Evolutionary conservation across 345 rosid genomes (phyloP).

Genomic region (Gossypium thurberi): DNA sequence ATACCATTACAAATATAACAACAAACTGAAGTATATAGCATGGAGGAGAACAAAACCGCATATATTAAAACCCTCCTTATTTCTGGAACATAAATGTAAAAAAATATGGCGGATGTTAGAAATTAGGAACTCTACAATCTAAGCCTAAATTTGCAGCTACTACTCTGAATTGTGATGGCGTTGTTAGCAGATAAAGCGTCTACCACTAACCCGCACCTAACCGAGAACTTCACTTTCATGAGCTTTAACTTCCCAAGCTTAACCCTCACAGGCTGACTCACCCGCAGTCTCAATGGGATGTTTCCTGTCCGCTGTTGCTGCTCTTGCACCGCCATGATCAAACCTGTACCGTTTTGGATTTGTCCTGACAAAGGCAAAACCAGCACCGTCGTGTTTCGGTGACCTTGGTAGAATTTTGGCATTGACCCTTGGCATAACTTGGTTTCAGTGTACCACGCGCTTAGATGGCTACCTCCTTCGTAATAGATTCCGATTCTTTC

Average conservation of each 20-base stretch:
- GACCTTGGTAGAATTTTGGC: conserved; percentile 88
- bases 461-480: conserved; percentile 64
- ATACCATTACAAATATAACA: neutral
- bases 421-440: conserved; percentile 59
- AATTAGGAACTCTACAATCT: conserved; percentile 24
- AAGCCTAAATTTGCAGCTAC: conserved; percentile 58
- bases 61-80: neutral
- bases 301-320: conserved; percentile 41
- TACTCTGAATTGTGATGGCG: conserved; percentile 41
- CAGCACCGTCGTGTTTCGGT: conserved; percentile 64
- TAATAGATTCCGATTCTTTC: conserved; percentile 72
- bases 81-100: neutral
- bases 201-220: conserved; percentile 50
- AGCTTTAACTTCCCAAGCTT: conserved; percentile 69
- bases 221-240: conserved; percentile 50
- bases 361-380: conserved; percentile 46
- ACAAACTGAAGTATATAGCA: neutral
- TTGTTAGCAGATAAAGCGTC: conserved; percentile 37
- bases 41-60: conserved; percentile 1
- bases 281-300: conserved; percentile 58
- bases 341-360: conserved; percentile 37
- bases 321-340: conserved; percentile 30
- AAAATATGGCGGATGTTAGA: neutral
- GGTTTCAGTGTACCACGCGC: conserved; percentile 45
- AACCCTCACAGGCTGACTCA: conserved; percentile 67